These are phyloP conservation scores for Ogataea corticis DNA, from an alignment of 805 yeast species.

Conservation along the genomic window DNA sequence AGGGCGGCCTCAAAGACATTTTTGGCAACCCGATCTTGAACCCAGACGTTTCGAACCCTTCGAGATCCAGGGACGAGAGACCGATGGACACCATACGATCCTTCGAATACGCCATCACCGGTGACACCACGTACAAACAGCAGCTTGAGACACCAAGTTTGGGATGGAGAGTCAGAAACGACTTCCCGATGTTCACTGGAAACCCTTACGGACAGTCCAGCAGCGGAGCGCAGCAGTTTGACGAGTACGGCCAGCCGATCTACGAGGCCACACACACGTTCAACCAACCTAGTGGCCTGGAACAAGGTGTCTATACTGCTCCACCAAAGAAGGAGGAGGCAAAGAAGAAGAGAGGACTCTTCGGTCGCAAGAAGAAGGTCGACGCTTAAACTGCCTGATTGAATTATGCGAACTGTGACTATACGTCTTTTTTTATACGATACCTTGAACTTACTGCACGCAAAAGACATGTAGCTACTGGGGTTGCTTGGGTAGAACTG, in stretches of 20 bases:
- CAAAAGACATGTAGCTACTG: too few species aligned
- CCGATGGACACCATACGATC: conserved; percentile 94
- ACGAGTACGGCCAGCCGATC: conserved; percentile 40
- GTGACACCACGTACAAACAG: conserved; percentile 76
- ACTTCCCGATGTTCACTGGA: conserved; percentile 58
- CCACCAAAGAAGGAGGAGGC: conserved; percentile 44
- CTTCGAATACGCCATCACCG: conserved; percentile 92
- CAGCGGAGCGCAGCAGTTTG: conserved; percentile 33
- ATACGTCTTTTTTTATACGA: too few species aligned
- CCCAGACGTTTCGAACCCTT: conserved; percentile 91
- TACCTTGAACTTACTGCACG: too few species aligned
- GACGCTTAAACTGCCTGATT: neutral
- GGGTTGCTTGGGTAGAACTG: too few species aligned
- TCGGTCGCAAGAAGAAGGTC: conserved; percentile 56
- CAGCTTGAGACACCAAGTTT: conserved; percentile 74
- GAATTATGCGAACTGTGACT: too few species aligned
- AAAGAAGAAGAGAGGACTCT: conserved; percentile 78
- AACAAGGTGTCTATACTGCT: conserved; percentile 44
- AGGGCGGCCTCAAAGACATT: conserved; percentile 66
- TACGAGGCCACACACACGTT: conserved; percentile 32
- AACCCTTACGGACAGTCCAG: conserved; percentile 36
- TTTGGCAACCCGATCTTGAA: conserved; percentile 79
- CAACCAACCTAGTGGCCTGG: conserved; percentile 15
- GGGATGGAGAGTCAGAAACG: conserved; percentile 87
- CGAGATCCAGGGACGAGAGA: conserved; percentile 90